Evolutionary conservation across 1,139 yeast species (phyloP).

Genomic region (Saccharomyces hybrid): DNA sequence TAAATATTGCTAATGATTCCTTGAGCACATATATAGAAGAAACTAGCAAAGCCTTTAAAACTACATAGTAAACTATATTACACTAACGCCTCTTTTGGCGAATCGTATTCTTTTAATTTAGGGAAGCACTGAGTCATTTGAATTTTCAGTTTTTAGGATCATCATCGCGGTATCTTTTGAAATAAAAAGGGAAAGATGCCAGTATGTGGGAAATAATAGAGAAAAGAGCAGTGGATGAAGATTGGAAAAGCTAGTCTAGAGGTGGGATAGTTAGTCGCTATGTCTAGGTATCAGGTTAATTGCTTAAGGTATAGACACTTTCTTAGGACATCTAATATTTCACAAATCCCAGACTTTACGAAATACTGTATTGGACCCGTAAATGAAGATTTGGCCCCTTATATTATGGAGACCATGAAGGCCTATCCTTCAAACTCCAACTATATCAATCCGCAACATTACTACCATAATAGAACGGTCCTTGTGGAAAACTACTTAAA

Average conservation of each 20-base stretch:
- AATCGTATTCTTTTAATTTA: background rate
- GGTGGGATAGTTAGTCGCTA: background rate
- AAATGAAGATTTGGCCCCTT: conserved; percentile 29
- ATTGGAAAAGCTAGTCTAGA: background rate
- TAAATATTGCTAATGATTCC: conserved; percentile 21
- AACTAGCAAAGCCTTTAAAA: background rate
- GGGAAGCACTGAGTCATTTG: background rate
- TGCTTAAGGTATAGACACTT: conserved; percentile 12
- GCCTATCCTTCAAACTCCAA: conserved; percentile 31
- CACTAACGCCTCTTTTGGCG: background rate
- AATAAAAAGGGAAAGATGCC: background rate
- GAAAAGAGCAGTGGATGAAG: background rate
- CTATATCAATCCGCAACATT: conserved; percentile 54
- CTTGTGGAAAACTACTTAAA: conserved; percentile 59
- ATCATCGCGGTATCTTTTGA: too few relatives aligned
- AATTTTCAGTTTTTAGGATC: background rate
- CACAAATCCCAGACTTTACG: conserved; percentile 29
- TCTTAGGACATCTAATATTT: conserved; percentile 17
- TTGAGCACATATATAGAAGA: conserved; percentile 9
- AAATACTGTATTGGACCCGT: conserved; percentile 28
- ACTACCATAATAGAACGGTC: conserved; percentile 64
- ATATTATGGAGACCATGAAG: conserved; percentile 24
- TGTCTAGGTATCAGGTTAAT: background rate
- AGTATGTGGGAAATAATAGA: too few relatives aligned
- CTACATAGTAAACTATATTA: background rate